Evolutionary conservation across 2,329 filamentous ascomycete species (phyloP), one percentile per base, ranked within the genome.

Genomic region (Fusarium xylarioides): DNA sequence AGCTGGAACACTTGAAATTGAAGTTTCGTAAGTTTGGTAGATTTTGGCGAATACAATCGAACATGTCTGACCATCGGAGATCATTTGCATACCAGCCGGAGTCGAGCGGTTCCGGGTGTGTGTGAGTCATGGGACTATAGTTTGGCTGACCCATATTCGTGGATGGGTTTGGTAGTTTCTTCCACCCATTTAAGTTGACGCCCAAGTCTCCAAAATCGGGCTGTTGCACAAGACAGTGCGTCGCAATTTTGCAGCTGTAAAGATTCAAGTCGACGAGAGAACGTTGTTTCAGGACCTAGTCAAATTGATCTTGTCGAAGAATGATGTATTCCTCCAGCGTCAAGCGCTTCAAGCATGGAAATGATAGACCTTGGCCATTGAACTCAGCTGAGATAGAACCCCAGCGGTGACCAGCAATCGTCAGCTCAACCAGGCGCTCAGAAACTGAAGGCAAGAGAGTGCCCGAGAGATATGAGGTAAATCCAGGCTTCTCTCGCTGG

Each of bases 201-300:
- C 14, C 37, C 73, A 52, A 74, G 2, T 4, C 1, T 6, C 6
- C 11, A 5, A 64, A 28, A 1, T 46, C 30, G 1, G 42, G 11
- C 2, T 35, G 30, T 0, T 23, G 4, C 5, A 52, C 43, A 11
- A 23, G 15, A 5, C 63, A 55, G 11, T 76, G 63, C 0, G 74
- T 70, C 1, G 43, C 70, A 47, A 53, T 62, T 11, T 23, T 63
- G 40, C 74, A 78, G 3, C 16, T 44, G 18, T 70, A 46, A 5
- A 79, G 32, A 0, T 57, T 35, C 2, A 79, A 56, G 0, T 30
- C 44, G 2, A 21, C 55, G 0, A 79, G 60, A 2, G 74, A 60
- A 7, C 46, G 28, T 11, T 74, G 72, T 0, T 52, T 15, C 4
- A 78, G 58, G 0, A 79, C 68, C 79, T 76, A 80, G 11, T 77